These are phyloP conservation scores for Taphrina deformans DNA, from an alignment of 1,139 yeast genomes.

Conservation along the genomic window DNA sequence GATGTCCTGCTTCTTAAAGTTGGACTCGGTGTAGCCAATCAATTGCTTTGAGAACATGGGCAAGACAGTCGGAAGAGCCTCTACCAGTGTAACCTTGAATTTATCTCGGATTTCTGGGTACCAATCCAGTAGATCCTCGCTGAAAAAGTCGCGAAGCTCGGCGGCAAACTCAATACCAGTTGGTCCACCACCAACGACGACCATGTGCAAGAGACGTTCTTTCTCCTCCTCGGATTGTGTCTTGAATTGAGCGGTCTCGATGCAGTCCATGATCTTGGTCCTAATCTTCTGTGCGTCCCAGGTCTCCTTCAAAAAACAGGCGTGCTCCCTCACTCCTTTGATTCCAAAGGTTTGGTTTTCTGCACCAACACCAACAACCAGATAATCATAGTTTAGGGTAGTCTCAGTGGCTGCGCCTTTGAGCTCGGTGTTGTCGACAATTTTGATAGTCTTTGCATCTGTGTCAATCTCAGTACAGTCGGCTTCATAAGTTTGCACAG, in stretches of 20 bases:
- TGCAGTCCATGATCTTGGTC: conserved; percentile 54
- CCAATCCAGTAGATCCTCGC: conserved; percentile 85
- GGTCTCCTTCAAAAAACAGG: conserved; percentile 62
- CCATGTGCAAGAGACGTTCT: conserved; percentile 59
- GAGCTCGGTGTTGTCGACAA: conserved; percentile 59
- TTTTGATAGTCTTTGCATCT: conserved; percentile 58
- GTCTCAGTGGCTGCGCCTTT: conserved; percentile 59
- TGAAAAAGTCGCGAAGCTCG: conserved; percentile 88
- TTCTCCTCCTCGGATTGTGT: conserved; percentile 62
- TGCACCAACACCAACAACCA: conserved; percentile 65
- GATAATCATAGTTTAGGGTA: conserved; percentile 61
- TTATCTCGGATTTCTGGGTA: conserved; percentile 82
- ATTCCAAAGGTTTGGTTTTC: conserved; percentile 66
- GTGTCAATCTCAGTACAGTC: conserved; percentile 84
- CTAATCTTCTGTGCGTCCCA: conserved; percentile 62
- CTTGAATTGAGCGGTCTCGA: conserved; percentile 63
- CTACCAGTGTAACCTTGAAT: conserved; percentile 78
- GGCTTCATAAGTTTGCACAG: conserved; percentile 84
- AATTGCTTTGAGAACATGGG: conserved; percentile 82
- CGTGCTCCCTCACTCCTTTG: conserved; percentile 58
- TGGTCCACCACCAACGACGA: conserved; percentile 71
- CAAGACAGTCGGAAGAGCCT: conserved; percentile 87
- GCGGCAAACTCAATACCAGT: conserved; percentile 72
- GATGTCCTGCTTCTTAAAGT: conserved; percentile 76
- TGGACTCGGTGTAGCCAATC: conserved; percentile 79